Conservation (phyloP, 495 filamentous ascomycete genomes). For the Penicillium manginii region DNA sequence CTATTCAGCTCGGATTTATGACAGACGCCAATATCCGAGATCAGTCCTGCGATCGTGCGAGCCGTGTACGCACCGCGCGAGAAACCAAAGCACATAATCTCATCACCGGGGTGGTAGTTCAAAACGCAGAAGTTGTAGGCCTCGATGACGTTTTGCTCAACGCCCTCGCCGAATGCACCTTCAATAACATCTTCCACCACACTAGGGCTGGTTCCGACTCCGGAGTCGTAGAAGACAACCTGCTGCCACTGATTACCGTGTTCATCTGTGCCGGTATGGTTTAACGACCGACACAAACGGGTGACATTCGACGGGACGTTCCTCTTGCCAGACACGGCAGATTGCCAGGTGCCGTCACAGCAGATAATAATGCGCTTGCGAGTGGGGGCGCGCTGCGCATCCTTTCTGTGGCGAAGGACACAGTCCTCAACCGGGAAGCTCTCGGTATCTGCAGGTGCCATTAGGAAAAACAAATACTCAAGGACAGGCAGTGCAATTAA, state of each 20-base stretch:
- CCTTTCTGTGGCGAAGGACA: conserved; percentile 3
- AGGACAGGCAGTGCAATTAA: too few relatives aligned
- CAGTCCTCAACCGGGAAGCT: conserved; percentile 10
- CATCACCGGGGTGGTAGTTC: conserved; percentile 54
- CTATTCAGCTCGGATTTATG: conserved; percentile 43
- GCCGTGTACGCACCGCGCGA: conserved; percentile 62
- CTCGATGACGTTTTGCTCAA: conserved; percentile 7
- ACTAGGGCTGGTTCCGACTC: conserved; percentile 17
- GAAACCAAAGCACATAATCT: conserved; percentile 63
- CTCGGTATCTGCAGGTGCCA: not conserved
- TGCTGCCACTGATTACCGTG: conserved; percentile 20
- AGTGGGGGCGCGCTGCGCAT: not conserved
- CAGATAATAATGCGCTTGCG: conserved; percentile 26
- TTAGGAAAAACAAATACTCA: too few relatives aligned
- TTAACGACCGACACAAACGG: conserved; percentile 18
- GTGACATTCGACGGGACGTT: conserved; percentile 27
- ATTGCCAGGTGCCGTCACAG: conserved; percentile 28
- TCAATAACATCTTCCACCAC: conserved; percentile 3
- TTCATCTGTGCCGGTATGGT: conserved; percentile 7
- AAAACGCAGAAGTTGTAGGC: conserved; percentile 6
- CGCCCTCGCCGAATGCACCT: conserved; percentile 1
- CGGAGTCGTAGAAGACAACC: conserved; percentile 30
- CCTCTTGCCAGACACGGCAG: conserved; percentile 19
- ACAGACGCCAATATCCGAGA: conserved; percentile 50
- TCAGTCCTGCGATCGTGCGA: conserved; percentile 55